Conservation (phyloP, 176 grass and related monocot species). For the Eleusine coracana region DNA sequence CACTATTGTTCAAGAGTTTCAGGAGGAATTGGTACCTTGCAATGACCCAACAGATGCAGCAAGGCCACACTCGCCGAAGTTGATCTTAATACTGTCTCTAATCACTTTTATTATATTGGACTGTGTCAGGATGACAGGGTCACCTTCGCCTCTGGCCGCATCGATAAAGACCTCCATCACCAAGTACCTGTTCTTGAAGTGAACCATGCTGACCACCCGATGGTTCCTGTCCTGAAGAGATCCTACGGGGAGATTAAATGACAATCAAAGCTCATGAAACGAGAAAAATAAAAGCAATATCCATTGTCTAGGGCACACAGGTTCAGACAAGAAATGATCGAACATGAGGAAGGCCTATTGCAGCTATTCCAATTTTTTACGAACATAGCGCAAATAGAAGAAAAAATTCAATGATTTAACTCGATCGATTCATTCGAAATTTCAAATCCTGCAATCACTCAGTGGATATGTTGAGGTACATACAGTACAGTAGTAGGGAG, state of each 20-base stretch:
- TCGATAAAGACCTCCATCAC: conserved; percentile 80
- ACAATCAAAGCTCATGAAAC: background rate
- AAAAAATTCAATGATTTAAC: background rate
- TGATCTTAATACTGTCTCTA: conserved; percentile 76
- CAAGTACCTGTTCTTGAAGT: conserved; percentile 93
- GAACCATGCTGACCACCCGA: conserved; percentile 48
- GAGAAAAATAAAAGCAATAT: background rate
- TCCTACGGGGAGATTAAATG: background rate
- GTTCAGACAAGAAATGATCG: background rate
- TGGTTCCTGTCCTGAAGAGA: background rate
- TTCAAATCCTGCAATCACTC: too few species aligned
- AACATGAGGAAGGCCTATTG: background rate
- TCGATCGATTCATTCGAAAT: background rate
- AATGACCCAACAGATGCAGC: conserved; percentile 69
- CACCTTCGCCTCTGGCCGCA: conserved; percentile 28
- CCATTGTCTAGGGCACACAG: background rate
- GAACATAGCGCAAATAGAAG: background rate
- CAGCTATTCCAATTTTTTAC: background rate
- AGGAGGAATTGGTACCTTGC: conserved; percentile 54
- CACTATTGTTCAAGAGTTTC: background rate
- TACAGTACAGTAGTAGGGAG: too few species aligned
- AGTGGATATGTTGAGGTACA: too few species aligned
- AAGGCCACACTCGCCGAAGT: conserved; percentile 84
- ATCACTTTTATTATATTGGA: conserved; percentile 71
- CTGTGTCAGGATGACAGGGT: conserved; percentile 63